A percentile compares a stretch with the other conserved stretches of the same genome.
phyloP scores from a whole-genome alignment of 257 asterid species.

The Gentiana straminea region DNA sequence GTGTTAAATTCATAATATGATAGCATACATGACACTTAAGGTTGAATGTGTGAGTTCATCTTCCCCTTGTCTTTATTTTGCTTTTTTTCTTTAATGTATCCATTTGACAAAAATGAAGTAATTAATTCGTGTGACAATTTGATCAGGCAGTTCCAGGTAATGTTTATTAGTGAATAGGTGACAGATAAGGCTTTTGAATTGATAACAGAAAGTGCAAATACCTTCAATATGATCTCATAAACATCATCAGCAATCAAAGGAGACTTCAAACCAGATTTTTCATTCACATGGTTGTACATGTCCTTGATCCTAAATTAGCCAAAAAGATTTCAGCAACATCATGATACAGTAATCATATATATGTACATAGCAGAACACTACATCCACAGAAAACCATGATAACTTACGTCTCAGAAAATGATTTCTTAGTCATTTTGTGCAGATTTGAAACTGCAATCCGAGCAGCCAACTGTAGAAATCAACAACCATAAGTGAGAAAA shows the following conservation, averaged over 20 bases:
- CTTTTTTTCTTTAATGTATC: no score
- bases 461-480: slow-evolving; percentile 70
- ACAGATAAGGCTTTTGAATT: no score
- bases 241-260: slow-evolving; percentile 85
- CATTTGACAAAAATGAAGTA: no score
- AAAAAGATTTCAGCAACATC: not conserved
- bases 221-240: slow-evolving; percentile 83
- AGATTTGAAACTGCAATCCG: slow-evolving; percentile 98
- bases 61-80: no score
- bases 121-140: no score
- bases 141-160: no score
- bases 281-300: slow-evolving; percentile 69
- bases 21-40: no score
- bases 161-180: no score
- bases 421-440: slow-evolving; percentile 91
- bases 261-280: slow-evolving; percentile 73
- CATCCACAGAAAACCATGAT: not conserved
- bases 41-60: no score
- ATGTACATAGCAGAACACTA: not conserved
- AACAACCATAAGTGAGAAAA: not conserved
- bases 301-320: slow-evolving; percentile 54
- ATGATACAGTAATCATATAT: not conserved
- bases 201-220: slow-evolving; percentile 7
- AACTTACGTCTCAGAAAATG: slow-evolving; percentile 93
- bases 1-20: no score